Evolutionary conservation across 208 protist genomes (phyloP), one percentile per base, ranked within the genome.

Genomic region (Trypanosomatidae sp.): DNA sequence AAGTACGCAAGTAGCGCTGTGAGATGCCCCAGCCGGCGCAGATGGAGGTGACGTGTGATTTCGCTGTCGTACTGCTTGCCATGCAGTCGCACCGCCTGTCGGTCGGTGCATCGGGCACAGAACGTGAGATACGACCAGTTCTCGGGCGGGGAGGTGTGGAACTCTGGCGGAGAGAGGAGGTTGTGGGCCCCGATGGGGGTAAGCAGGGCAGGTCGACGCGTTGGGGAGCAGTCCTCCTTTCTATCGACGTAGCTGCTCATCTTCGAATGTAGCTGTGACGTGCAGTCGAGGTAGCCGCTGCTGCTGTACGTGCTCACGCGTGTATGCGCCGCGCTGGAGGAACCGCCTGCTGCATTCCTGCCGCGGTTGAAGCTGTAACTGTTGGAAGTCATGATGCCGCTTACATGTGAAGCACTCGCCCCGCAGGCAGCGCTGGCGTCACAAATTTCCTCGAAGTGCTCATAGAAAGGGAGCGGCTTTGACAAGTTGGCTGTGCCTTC

Each of bases 71-170:
- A 88, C 66, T 75, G 62, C 53, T 69, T 65, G 9, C 77, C 80
- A 19, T 68, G 49, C 59, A 91, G 52, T 53, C 81, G 71, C 39
- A 77, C 59, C 36, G 80, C 73, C 68, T 80, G 75, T 22, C 73
- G 62, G 9, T 79, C 77, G 1, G 15, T 53, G 62, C 86, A 91
- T 47, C 73, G 73, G 49, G 80, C 80, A 67, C 86, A 91, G 77
- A 81, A 88, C 68, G 84, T 76, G 1, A 88, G 70, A 70, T 85
- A 88, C 46, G 81, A 86, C 83, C 86, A 91, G 46, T 81, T 80
- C 3, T 83, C 80, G 4, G 76, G 65, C 15, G 76, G 75, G 3
- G 49, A 71, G 19, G 74, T 44, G 58, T 81, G 41, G 56, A 81
- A 88, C 19, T 56, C 13, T 7, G 79, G 79, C 3, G 73, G 59